phyloP scores from a whole-genome alignment of 225 moss, liverwort and hornwort genomes.

The Ulota crispa region DNA sequence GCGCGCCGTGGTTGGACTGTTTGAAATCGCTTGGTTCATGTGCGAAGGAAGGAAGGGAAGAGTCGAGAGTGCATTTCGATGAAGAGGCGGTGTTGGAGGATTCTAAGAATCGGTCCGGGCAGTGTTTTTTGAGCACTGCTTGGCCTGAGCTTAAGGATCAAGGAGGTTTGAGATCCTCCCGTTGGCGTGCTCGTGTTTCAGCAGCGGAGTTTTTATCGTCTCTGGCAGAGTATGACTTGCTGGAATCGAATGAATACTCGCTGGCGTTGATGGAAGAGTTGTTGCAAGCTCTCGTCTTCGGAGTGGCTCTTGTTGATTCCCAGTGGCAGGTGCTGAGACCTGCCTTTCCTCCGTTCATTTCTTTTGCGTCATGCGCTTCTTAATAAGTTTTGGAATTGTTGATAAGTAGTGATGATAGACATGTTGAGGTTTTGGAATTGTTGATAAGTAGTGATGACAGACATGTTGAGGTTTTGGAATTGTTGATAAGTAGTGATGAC shows the following conservation, averaged over 20 bases:
- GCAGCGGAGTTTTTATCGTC: slow-evolving; percentile 41
- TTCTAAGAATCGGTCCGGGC: neutral
- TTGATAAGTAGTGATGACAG: neutral
- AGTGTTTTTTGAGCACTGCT: slow-evolving; percentile 19
- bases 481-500: neutral
- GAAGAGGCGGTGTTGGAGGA: neutral
- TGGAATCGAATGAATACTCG: neutral
- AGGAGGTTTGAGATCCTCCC: slow-evolving; percentile 47
- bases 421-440: neutral
- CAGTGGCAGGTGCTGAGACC: slow-evolving; percentile 50
- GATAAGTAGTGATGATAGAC: neutral
- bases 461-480: neutral
- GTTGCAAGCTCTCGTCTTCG: slow-evolving; percentile 39
- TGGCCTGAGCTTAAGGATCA: slow-evolving; percentile 51
- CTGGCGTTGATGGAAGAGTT: slow-evolving; percentile 37
- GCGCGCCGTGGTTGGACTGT: slow-evolving; percentile 43
- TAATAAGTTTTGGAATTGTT: neutral
- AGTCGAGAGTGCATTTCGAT: neutral
- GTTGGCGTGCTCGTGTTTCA: slow-evolving; percentile 58
- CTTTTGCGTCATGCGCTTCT: neutral
- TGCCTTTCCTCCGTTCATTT: neutral
- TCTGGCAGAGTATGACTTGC: slow-evolving; percentile 40
- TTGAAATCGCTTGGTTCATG: slow-evolving; percentile 36
- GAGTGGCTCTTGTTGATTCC: slow-evolving; percentile 32
- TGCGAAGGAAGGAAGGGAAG: slow-evolving; percentile 19